Base-by-base conservation (phyloP, 1,139 yeast genomes). In the Yamadazyma taylorii region DNA sequence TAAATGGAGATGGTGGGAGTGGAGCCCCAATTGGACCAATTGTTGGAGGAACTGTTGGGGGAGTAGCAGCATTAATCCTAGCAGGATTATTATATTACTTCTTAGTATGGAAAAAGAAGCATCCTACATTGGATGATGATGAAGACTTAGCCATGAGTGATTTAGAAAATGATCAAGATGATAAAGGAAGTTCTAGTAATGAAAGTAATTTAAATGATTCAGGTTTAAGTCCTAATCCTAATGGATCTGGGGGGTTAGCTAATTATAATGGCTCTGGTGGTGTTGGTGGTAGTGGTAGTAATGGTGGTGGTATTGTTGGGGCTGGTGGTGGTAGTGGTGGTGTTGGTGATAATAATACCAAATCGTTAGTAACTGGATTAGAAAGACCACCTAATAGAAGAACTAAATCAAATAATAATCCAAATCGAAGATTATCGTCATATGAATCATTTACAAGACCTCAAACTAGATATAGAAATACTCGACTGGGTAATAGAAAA, bases 41-140 rank as follows among this genome's bases (percentile, higher is more conserved):
- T 2, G 79, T 79, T 0, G 89, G 86, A 5, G 86, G 86, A 19
- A 79, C 78, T 2, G 68, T 76, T 2, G 85, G 82, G 9, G 78
- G 77, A 7, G 60, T 71, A 3, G 69, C 64, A 3, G 51, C 38
- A 5, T 51, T 74, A 2, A 16, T 76, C 2, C 59, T 0, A 31
- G 71, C 51, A 3, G 66, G 65, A 3, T 47, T 68, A 10, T 43
- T 61, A 36, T 70, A 61, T 46, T 70, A 53, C 63, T 60, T 46
- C 45, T 67, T 36, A 44, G 66, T 50, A 16, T 57, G 52, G 61
- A 51, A 46, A 48, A 61, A 55, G 55, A 60, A 48, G 34, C 59
- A 53, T 36, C 57, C 56, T 5, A 41, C 45, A 25, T 46, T 52
- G 25, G 52, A 51, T 46, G 56, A 57, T 8, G 62, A 58, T 24